Conservation (phyloP, 73 alveolate species). For the Effrenium voratum region DNA sequence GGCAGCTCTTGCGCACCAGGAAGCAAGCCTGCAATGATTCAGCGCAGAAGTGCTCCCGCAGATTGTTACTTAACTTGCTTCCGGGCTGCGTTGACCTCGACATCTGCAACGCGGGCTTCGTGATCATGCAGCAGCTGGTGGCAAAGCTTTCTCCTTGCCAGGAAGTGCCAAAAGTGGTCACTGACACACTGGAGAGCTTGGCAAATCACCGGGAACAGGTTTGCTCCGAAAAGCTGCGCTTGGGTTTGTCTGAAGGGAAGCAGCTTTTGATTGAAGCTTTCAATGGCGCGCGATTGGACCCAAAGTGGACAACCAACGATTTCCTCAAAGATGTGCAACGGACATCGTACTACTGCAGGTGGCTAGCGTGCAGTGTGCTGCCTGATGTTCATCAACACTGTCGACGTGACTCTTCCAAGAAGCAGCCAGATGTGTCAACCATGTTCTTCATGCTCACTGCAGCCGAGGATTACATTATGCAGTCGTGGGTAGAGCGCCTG, state of each 20-base stretch:
- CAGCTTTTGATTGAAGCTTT: not conserved
- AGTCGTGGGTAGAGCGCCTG: not conserved
- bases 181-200: not conserved
- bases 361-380: not conserved
- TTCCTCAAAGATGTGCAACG: not conserved
- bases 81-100: not conserved
- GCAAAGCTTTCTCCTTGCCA: not conserved
- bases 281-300: slow-evolving; percentile 5
- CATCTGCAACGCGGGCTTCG: not conserved
- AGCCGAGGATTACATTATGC: not conserved
- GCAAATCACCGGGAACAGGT: not conserved
- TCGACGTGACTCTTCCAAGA: not conserved
- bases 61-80: not conserved
- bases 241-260: not conserved
- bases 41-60: too few relatives aligned
- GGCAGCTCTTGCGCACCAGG: too few relatives aligned
- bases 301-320: not conserved
- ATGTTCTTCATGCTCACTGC: not conserved
- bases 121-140: not conserved
- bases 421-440: not conserved
- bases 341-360: not conserved
- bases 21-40: too few relatives aligned
- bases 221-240: not conserved
- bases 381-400: not conserved
- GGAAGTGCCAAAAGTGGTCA: not conserved